Percentiles rank a stretch among this genome's conserved stretches.
Evolutionary conservation across 2,329 filamentous ascomycete genomes (phyloP).

Genomic region (Fusarium caatingaense): DNA sequence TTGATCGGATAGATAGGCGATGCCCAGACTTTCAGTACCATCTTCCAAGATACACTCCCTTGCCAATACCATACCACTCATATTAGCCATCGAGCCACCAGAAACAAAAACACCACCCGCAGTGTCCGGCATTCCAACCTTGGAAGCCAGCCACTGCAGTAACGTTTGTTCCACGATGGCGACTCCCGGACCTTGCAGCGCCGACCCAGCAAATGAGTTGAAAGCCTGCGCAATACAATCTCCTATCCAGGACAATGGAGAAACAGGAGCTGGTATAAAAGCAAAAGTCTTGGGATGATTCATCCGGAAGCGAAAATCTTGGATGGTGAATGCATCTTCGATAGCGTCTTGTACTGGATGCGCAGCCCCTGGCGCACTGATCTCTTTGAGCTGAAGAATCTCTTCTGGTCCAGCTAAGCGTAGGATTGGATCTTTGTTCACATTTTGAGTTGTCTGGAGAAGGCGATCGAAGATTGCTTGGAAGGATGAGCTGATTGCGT

Average conservation of each 20-base stretch:
- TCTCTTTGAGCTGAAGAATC: neutral
- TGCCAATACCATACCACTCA: slow-evolving; percentile 19
- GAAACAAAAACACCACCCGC: slow-evolving; percentile 14
- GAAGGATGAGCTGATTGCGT: slow-evolving; percentile 3
- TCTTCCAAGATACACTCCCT: slow-evolving; percentile 8
- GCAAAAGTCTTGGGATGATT: slow-evolving; percentile 15
- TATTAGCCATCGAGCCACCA: slow-evolving; percentile 22
- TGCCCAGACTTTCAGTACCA: neutral
- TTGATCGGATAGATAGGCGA: slow-evolving; percentile 17
- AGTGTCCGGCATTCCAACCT: slow-evolving; percentile 12
- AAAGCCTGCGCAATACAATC: slow-evolving; percentile 15
- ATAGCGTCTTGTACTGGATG: neutral
- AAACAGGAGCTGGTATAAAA: slow-evolving; percentile 10
- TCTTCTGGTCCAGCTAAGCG: neutral
- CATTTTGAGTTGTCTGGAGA: neutral
- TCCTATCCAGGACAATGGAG: slow-evolving; percentile 10
- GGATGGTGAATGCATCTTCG: slow-evolving; percentile 13
- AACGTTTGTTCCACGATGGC: slow-evolving; percentile 14
- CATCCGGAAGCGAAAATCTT: slow-evolving; percentile 15
- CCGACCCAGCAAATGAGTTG: slow-evolving; percentile 17
- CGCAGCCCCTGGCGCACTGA: slow-evolving; percentile 7
- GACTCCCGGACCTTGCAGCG: slow-evolving; percentile 7
- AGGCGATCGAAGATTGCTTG: slow-evolving; percentile 11
- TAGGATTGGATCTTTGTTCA: neutral
- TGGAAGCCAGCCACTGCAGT: slow-evolving; percentile 9